These are phyloP conservation scores for Mortierella sp. DNA, from an alignment of 371 early-diverging fungal species.

Conservation along the genomic window DNA sequence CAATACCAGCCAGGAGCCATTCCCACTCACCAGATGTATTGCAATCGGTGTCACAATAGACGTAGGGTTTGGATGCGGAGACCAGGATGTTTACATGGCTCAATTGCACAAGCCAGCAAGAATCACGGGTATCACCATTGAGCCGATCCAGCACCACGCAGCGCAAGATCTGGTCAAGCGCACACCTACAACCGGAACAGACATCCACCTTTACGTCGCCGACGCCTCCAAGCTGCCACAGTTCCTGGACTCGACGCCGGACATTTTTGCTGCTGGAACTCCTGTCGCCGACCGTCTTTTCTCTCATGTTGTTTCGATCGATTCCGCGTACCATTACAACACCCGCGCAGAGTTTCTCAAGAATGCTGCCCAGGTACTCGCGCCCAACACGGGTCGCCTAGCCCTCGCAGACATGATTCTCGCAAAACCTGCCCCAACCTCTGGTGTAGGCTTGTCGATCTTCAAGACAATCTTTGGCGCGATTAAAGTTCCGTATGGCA, in stretches of 20 bases:
- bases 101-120: conserved; percentile 35
- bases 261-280: conserved; percentile 13
- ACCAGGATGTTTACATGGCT: conserved; percentile 56
- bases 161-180: conserved; percentile 47
- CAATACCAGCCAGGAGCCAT: not conserved
- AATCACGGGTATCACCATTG: conserved; percentile 56
- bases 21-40: not conserved
- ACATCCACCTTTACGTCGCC: conserved; percentile 46
- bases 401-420: conserved; percentile 55
- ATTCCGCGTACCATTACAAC: conserved; percentile 71
- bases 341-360: conserved; percentile 66
- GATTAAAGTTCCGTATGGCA: conserved; percentile 36
- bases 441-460: conserved; percentile 20
- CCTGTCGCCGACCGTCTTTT: conserved; percentile 19
- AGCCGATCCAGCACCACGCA: conserved; percentile 54
- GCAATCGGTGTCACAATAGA: conserved; percentile 9
- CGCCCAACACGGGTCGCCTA: conserved; percentile 39
- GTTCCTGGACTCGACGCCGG: conserved; percentile 34
- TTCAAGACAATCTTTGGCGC: conserved; percentile 38
- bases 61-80: conserved; percentile 57
- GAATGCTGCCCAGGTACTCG: conserved; percentile 47
- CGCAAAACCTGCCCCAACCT: conserved; percentile 45
- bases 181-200: conserved; percentile 26
- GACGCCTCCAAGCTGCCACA: conserved; percentile 45
- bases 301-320: conserved; percentile 66